Base-by-base conservation (phyloP, 176 grass and related monocot species). In the Pontederia crassipes region DNA sequence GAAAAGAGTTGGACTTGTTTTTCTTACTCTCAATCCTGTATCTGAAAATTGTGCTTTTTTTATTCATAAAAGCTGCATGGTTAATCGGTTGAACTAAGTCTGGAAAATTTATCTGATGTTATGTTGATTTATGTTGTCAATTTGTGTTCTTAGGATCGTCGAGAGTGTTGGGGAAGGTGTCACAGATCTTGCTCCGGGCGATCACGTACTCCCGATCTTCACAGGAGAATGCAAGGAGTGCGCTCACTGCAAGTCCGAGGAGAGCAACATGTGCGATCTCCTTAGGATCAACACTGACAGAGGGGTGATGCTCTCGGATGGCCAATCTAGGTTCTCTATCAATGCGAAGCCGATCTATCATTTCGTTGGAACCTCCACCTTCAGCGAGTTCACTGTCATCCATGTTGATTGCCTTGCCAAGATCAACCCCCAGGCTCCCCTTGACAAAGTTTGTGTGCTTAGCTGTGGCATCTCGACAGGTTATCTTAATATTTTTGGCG, bases 241-340 rank as follows among this genome's bases (percentile, higher is more conserved):
- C 11, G 20, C 57, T 5, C 57, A 59, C 57, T 59, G 57, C 57
- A 59, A 59, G 9, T 59, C 57, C 10, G 24, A 28, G 11, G 57
- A 59, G 4, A 59, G 57, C 57, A 59, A 59, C 26, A 59, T 59
- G 57, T 59, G 57, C 11, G 57, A 59, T 17, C 57, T 59, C 24
- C 57, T 59, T 5, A 59, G 57, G 57, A 59, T 59, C 12, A 59
- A 59, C 26, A 59, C 57, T 4, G 57, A 59, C 26, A 59, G 57
- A 17, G 57, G 57, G 1, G 57, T 59, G 57, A 59, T 59, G 57
- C 12, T 59, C 6, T 10, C 5, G 11, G 57, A 59, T 4, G 57
- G 26, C 9, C 26, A 59, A 5, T 59, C 57, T 2, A 28, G 57
- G 29, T 59, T 59, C 57, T 59, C 57, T 28, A 28, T 29, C 20